Conservation (phyloP, 176 grass and related monocot species). For the Rhynchospora tenuis region DNA sequence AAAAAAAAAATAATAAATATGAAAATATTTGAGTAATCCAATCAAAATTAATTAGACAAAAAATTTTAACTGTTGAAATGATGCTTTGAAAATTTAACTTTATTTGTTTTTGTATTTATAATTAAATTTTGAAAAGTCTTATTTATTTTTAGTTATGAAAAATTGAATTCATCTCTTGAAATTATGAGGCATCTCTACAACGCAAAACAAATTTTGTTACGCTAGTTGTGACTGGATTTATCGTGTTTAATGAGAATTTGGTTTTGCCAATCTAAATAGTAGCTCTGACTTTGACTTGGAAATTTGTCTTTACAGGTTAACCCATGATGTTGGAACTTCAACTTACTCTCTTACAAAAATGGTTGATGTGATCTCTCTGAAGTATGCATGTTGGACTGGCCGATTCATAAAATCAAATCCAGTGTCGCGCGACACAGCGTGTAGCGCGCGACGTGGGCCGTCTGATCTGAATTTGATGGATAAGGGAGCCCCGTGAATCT, state of each 20-base stretch:
- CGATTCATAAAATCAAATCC: too few relatives aligned
- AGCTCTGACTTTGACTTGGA: neutral
- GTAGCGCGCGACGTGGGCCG: too few relatives aligned
- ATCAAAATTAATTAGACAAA: too few relatives aligned
- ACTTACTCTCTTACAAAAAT: neutral
- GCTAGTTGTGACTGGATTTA: neutral
- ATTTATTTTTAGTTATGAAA: neutral
- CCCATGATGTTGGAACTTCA: neutral
- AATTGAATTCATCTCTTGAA: neutral
- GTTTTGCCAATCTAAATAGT: neutral
- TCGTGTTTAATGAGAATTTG: neutral
- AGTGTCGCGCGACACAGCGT: too few relatives aligned
- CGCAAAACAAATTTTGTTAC: neutral
- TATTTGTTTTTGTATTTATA: too few relatives aligned
- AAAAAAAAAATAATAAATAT: too few relatives aligned
- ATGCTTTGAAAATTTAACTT: too few relatives aligned
- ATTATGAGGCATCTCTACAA: neutral
- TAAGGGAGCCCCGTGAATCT: too few relatives aligned
- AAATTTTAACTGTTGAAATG: too few relatives aligned
- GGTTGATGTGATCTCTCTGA: neutral
- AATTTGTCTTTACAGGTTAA: neutral
- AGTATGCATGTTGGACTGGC: neutral
- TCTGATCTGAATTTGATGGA: too few relatives aligned
- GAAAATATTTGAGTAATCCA: too few relatives aligned
- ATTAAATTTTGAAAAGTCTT: neutral